Percentiles rank a stretch among this genome's conserved stretches.
These are phyloP conservation scores for Calocybe indica DNA, from an alignment of 768 basidiomycete genomes.

Conservation along the genomic window DNA sequence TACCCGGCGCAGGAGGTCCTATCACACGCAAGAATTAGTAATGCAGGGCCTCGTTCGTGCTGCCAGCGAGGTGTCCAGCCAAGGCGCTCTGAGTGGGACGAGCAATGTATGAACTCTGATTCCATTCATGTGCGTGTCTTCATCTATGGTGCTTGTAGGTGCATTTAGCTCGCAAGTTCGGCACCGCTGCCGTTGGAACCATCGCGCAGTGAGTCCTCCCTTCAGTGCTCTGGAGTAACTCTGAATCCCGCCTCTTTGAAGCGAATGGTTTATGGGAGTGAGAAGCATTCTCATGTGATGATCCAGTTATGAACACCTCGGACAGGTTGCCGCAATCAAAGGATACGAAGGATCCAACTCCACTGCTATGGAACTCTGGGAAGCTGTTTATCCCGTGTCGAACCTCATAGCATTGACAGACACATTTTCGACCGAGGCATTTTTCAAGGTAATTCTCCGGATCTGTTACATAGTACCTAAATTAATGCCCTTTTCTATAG, in stretches of 20 bases:
- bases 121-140: not conserved
- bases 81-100: slow-evolving; percentile 70
- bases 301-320: slow-evolving; percentile 2
- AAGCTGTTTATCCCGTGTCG: slow-evolving; percentile 55
- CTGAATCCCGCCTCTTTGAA: slow-evolving; percentile 16
- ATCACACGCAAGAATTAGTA: slow-evolving; percentile 70
- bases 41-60: slow-evolving; percentile 66
- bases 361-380: slow-evolving; percentile 81
- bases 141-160: slow-evolving; percentile 39
- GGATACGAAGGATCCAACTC: slow-evolving; percentile 79
- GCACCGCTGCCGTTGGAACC: slow-evolving; percentile 64
- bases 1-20: slow-evolving; percentile 75
- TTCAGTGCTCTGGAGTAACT: not conserved
- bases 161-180: slow-evolving; percentile 77
- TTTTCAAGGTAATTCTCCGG: slow-evolving; percentile 57
- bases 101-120: slow-evolving; percentile 66
- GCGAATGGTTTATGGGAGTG: slow-evolving; percentile 92
- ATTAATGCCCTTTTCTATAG: slow-evolving; percentile 24
- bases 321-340: slow-evolving; percentile 71
- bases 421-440: slow-evolving; percentile 85
- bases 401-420: slow-evolving; percentile 84
- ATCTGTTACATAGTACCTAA: not conserved
- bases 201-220: slow-evolving; percentile 69
- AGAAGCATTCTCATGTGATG: slow-evolving; percentile 13
- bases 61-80: slow-evolving; percentile 35